These are phyloP conservation scores for Zygnema circumcarinatum DNA, from an alignment of 139 green algal species.

Conservation along the genomic window DNA sequence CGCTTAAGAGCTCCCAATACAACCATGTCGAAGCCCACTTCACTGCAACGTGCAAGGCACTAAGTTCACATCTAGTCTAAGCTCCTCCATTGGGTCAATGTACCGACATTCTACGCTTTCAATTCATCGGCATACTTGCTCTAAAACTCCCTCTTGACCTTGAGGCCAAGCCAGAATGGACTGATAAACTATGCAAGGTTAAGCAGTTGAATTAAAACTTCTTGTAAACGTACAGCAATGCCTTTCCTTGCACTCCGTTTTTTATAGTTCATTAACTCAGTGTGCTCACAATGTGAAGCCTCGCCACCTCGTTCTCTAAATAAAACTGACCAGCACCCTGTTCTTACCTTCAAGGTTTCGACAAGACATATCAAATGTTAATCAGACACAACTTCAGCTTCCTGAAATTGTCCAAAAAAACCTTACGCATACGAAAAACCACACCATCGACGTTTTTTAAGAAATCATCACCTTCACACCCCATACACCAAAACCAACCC, in stretches of 20 bases:
- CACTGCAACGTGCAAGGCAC: neutral
- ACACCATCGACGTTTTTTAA: neutral
- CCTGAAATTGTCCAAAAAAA: neutral
- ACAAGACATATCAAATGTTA: neutral
- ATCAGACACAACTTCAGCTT: neutral
- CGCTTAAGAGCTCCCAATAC: slow-evolving; percentile 7
- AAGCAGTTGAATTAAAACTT: neutral
- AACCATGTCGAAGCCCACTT: neutral
- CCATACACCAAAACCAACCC: slow-evolving; percentile 16
- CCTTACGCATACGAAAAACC: neutral
- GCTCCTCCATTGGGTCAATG: neutral
- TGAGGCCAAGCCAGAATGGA: slow-evolving; percentile 15
- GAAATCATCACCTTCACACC: neutral
- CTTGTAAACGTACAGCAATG: neutral
- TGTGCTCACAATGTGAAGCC: neutral
- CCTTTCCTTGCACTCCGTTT: neutral
- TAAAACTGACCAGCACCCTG: too few species aligned
- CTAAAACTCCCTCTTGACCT: too few species aligned
- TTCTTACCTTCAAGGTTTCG: neutral
- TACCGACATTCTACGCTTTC: too few species aligned
- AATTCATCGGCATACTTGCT: too few species aligned
- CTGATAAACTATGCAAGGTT: slow-evolving; percentile 13
- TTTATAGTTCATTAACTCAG: neutral
- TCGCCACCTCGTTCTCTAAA: too few species aligned
- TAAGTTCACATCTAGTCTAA: neutral